Percentiles rank a stretch among this genome's conserved stretches.
phyloP scores from a whole-genome alignment of 2,329 filamentous ascomycete genomes.

The Nothophaeocryptopus gaeumannii region DNA sequence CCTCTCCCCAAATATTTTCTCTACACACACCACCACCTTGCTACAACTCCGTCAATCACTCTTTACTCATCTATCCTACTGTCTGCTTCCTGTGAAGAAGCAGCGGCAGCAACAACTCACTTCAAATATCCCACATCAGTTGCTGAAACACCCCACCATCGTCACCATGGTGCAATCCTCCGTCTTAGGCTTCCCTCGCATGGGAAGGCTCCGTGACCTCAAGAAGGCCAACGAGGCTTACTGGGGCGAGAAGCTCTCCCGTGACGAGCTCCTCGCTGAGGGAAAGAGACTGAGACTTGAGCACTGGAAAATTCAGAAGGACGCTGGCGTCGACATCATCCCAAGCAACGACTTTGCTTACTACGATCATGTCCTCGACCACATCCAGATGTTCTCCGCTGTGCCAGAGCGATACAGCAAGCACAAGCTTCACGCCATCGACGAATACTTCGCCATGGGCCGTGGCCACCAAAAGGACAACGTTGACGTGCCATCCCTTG shows the following conservation, averaged over 20 bases:
- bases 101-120: too few relatives aligned
- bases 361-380: slow-evolving; percentile 96
- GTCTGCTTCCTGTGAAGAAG: too few relatives aligned
- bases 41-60: too few relatives aligned
- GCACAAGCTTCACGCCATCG: slow-evolving; percentile 80
- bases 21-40: too few relatives aligned
- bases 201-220: slow-evolving; percentile 97
- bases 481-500: slow-evolving; percentile 78
- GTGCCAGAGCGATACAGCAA: slow-evolving; percentile 91
- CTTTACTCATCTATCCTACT: too few relatives aligned
- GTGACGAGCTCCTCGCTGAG: slow-evolving; percentile 85
- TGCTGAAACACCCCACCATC: slow-evolving; percentile 2
- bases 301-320: slow-evolving; percentile 99
- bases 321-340: slow-evolving; percentile 94
- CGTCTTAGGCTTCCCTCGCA: slow-evolving; percentile 96
- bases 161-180: slow-evolving; percentile 56
- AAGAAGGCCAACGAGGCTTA: slow-evolving; percentile 99
- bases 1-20: too few relatives aligned
- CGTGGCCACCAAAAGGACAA: slow-evolving; percentile 95
- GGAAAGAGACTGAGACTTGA: slow-evolving; percentile 93
- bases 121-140: too few relatives aligned
- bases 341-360: slow-evolving; percentile 99
- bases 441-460: slow-evolving; percentile 99
- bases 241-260: slow-evolving; percentile 93
- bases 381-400: slow-evolving; percentile 96